A percentile compares a stretch with the other conserved stretches of the same genome.
Conservation (phyloP, 306 rosid species). For the Ceratonia siliqua region DNA sequence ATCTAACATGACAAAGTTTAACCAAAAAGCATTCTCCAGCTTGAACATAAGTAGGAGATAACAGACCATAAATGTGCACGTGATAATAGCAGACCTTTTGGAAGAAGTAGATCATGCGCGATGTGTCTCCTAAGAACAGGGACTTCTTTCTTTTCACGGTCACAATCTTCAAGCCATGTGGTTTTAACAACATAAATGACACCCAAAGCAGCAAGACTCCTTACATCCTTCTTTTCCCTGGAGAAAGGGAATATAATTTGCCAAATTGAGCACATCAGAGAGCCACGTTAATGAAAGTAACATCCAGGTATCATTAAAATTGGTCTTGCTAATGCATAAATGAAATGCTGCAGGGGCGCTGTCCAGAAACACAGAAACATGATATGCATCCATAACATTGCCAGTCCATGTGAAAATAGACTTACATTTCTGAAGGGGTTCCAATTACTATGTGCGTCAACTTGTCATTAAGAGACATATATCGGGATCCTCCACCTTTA, state of each 20-base stretch:
- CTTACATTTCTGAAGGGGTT: slow-evolving; percentile 79
- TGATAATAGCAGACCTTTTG: slow-evolving; percentile 65
- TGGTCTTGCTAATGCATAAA: slow-evolving; percentile 7
- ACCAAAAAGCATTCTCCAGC: slow-evolving; percentile 7
- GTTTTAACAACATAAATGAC: slow-evolving; percentile 71
- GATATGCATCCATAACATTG: slow-evolving; percentile 23
- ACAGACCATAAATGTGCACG: slow-evolving; percentile 20
- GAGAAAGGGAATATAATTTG: slow-evolving; percentile 10
- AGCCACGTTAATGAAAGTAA: slow-evolving; percentile 28
- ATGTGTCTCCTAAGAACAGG: slow-evolving; percentile 66
- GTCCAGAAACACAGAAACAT: slow-evolving; percentile 10
- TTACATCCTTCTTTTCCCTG: slow-evolving; percentile 85
- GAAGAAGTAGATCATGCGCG: slow-evolving; percentile 71
- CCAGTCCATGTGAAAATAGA: slow-evolving; percentile 2
- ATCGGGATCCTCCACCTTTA: slow-evolving; percentile 88
- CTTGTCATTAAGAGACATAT: slow-evolving; percentile 68
- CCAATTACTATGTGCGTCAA: slow-evolving; percentile 91
- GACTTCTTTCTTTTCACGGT: slow-evolving; percentile 68
- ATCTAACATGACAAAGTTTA: neutral
- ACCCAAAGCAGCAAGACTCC: slow-evolving; percentile 80
- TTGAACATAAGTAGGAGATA: slow-evolving; percentile 28
- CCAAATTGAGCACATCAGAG: slow-evolving; percentile 7
- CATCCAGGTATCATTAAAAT: slow-evolving; percentile 8
- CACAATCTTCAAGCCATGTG: slow-evolving; percentile 92
- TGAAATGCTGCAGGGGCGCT: neutral